Conservation (phyloP, 371 early-diverging fungal species). For the Mucor circinelloides region DNA sequence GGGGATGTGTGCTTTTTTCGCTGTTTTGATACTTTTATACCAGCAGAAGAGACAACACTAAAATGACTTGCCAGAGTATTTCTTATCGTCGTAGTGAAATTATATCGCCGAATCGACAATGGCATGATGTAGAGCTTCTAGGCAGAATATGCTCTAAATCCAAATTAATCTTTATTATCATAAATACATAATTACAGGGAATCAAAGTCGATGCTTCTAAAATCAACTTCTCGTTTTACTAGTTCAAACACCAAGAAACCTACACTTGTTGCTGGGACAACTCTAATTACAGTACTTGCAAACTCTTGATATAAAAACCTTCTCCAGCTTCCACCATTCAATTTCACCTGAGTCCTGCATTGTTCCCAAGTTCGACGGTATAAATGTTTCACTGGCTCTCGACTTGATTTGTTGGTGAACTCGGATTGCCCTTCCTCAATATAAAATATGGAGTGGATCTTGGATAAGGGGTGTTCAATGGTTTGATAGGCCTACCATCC, state of each 20-base stretch:
- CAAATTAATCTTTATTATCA: too few species aligned
- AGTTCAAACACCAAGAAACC: slow-evolving; percentile 78
- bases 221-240: slow-evolving; percentile 67
- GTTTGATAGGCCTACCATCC: slow-evolving; percentile 63
- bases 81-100: too few species aligned
- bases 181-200: slow-evolving; percentile 10
- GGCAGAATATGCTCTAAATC: too few species aligned
- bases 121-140: too few species aligned
- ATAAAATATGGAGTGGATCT: slow-evolving; percentile 69
- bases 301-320: slow-evolving; percentile 69
- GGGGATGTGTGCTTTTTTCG: too few species aligned
- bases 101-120: too few species aligned
- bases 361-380: slow-evolving; percentile 60
- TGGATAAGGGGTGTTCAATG: slow-evolving; percentile 74
- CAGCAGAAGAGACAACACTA: too few species aligned
- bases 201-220: slow-evolving; percentile 46
- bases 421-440: slow-evolving; percentile 68
- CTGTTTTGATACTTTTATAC: too few species aligned
- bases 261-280: slow-evolving; percentile 73
- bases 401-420: slow-evolving; percentile 41
- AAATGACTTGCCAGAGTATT: too few species aligned
- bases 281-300: slow-evolving; percentile 62
- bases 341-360: slow-evolving; percentile 47
- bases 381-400: slow-evolving; percentile 38
- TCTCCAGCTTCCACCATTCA: slow-evolving; percentile 55